Base-by-base conservation (phyloP, 768 basidiomycete genomes). In the Pisolithus tinctorius region DNA sequence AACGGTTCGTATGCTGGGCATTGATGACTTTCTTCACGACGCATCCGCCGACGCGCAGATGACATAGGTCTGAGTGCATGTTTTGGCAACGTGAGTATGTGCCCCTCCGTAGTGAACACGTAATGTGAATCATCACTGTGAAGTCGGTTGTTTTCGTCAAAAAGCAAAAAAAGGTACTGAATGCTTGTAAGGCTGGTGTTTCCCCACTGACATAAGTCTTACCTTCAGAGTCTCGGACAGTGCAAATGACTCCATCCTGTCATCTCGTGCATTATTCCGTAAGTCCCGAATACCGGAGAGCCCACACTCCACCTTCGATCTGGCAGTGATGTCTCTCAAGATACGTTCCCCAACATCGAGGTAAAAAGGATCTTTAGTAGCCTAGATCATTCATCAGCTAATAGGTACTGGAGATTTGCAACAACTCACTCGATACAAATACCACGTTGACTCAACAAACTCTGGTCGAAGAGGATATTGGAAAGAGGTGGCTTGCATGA, bases 231-330 rank as follows among this genome's bases (percentile, higher is more conserved):
- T 93, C 70, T 95, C 94, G 3, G 90, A 93, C 30, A 97, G 74
- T n/a, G 82, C 82, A 66, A 98, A 99, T 4, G 88, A 92, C 67
- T 98, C 96, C 96, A 98, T 98, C 53, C 95, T 80, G 61, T 98
- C 92, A 56, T 94, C 92, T 16, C 80, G 81, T 59, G 82, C 74
- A 58, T 90, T 88, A 29, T 75, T 82, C 39, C 84, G 75, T 2
- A 97, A 76, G 67, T 96, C 88, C 57, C 77, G 74, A 51, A 98
- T 83, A 7, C 89, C 84, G 5, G 87, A 78, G 42, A 98, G 74
- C 1, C 95, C 95, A 64, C 95, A 98, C 10, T 80, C 76, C 4
- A 93, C 91, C 67, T 84, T 88, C 16, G 90, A 75, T 44, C 93
- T 79, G 9, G 75, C 71, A 20, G 71, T 77, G 27, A 98, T 65